phyloP scores from a whole-genome alignment of 768 basidiomycete genomes.

The Peribolospora baueri region DNA sequence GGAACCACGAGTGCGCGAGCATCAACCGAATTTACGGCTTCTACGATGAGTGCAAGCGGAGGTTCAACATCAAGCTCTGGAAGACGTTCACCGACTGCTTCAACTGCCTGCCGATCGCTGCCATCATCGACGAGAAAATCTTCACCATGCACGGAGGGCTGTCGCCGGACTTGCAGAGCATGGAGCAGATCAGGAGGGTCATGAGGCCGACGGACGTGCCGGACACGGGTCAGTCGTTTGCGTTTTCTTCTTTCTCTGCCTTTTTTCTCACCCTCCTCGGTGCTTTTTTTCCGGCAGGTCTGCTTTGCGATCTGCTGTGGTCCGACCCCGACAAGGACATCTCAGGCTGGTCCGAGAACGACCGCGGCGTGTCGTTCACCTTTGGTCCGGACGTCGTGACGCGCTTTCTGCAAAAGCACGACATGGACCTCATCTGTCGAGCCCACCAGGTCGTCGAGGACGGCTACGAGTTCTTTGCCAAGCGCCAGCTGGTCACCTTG shows the following conservation, averaged over 20 bases:
- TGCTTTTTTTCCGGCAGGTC: slow-evolving; percentile 27
- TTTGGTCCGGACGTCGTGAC: slow-evolving; percentile 97
- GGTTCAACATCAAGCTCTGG: slow-evolving; percentile 99
- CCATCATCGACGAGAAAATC: slow-evolving; percentile 99
- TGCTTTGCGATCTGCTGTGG: slow-evolving; percentile 91
- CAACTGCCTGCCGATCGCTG: slow-evolving; percentile 96
- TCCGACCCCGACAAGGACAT: slow-evolving; percentile 99
- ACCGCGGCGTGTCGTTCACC: slow-evolving; percentile 94
- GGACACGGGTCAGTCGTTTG: slow-evolving; percentile 53
- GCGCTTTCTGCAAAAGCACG: slow-evolving; percentile 94
- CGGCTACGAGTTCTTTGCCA: slow-evolving; percentile 97
- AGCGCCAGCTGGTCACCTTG: slow-evolving; percentile 82
- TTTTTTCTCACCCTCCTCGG: neutral
- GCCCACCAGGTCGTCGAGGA: slow-evolving; percentile 98
- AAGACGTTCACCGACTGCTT: slow-evolving; percentile 99
- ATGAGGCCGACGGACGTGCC: slow-evolving; percentile 99
- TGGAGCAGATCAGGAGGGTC: slow-evolving; percentile 98
- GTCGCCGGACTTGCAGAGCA: slow-evolving; percentile 89
- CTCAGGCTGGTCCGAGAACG: slow-evolving; percentile 98
- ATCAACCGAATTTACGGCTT: slow-evolving; percentile 99
- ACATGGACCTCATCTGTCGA: slow-evolving; percentile 97
- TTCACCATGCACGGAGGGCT: slow-evolving; percentile 98
- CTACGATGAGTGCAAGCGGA: slow-evolving; percentile 99
- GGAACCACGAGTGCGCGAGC: slow-evolving; percentile 97
- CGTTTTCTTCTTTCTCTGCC: neutral